Percentiles rank a stretch among this genome's conserved stretches.
These are phyloP conservation scores for Coleophoma cylindrospora DNA, from an alignment of 2,329 filamentous ascomycete species.

Conservation along the genomic window DNA sequence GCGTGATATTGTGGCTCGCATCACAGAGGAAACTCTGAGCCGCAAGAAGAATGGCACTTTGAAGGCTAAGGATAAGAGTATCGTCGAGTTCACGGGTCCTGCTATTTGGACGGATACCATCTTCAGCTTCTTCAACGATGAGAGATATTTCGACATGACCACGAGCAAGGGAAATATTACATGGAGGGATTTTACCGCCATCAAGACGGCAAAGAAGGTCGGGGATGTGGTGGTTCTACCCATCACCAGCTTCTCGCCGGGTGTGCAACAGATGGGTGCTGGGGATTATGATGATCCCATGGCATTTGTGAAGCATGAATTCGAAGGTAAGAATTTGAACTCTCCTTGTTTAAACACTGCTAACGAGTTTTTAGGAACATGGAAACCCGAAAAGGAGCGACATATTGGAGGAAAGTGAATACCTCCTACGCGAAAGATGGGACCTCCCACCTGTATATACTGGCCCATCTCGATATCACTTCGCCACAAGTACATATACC, in stretches of 20 bases:
- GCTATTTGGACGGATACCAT: constrained; percentile 91
- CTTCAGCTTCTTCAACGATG: constrained; percentile 91
- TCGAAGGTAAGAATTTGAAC: constrained; percentile 65
- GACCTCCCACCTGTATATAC: too few relatives aligned
- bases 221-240: constrained; percentile 92
- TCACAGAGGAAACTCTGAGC: constrained; percentile 75
- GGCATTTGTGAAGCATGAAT: constrained; percentile 96
- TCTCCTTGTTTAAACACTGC: constrained; percentile 3
- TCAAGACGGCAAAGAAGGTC: constrained; percentile 76
- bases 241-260: constrained; percentile 96
- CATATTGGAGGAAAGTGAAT: constrained; percentile 49
- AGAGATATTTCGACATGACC: constrained; percentile 78
- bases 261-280: constrained; percentile 88
- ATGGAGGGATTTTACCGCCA: constrained; percentile 84
- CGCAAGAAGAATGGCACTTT: constrained; percentile 66
- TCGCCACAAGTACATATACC: too few relatives aligned
- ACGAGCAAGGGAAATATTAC: constrained; percentile 67
- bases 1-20: constrained; percentile 78
- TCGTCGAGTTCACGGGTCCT: constrained; percentile 92
- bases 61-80: constrained; percentile 57
- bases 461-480: too few relatives aligned
- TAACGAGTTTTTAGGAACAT: constrained; percentile 49
- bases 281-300: constrained; percentile 85
- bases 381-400: constrained; percentile 69
- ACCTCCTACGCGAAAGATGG: too few relatives aligned